phyloP scores from a whole-genome alignment of 495 filamentous ascomycete genomes.

The Podospora appendiculata region DNA sequence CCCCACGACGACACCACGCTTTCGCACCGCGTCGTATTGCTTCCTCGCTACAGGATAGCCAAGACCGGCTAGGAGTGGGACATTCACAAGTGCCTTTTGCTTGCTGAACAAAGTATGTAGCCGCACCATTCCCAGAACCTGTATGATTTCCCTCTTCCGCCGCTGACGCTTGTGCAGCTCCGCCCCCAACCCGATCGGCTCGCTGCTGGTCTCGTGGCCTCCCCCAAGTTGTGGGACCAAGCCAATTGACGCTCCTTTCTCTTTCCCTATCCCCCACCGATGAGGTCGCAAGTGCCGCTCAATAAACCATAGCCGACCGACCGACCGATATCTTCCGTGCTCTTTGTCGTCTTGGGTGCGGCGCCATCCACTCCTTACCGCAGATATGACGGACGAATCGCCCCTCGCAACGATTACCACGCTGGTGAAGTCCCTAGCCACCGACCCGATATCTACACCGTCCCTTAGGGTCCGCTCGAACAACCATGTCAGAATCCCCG shows the following conservation, averaged over 20 bases:
- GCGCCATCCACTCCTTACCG: conserved; percentile 10
- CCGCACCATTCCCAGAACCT: too few species aligned
- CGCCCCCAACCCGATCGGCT: neutral
- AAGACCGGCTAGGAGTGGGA: neutral
- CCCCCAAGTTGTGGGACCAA: neutral
- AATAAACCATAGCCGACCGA: neutral
- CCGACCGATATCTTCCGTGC: conserved; percentile 1
- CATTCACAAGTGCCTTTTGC: neutral
- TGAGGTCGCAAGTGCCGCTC: conserved; percentile 4
- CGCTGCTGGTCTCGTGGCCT: too few species aligned
- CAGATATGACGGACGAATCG: conserved; percentile 51
- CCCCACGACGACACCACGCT: neutral
- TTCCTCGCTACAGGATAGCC: neutral
- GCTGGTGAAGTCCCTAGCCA: conserved; percentile 56
- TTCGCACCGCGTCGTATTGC: neutral
- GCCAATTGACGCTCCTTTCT: neutral
- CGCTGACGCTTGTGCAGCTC: neutral
- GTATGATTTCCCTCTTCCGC: neutral
- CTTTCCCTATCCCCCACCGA: neutral
- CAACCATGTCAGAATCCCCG: conserved; percentile 54
- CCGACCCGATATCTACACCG: conserved; percentile 27
- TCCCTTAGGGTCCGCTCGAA: conserved; percentile 23
- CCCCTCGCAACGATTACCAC: conserved; percentile 55
- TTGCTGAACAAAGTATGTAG: neutral
- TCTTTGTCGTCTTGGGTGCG: conserved; percentile 10